Conservation (phyloP, 2,329 filamentous ascomycete species). For the Aspergillus alliaceus region DNA sequence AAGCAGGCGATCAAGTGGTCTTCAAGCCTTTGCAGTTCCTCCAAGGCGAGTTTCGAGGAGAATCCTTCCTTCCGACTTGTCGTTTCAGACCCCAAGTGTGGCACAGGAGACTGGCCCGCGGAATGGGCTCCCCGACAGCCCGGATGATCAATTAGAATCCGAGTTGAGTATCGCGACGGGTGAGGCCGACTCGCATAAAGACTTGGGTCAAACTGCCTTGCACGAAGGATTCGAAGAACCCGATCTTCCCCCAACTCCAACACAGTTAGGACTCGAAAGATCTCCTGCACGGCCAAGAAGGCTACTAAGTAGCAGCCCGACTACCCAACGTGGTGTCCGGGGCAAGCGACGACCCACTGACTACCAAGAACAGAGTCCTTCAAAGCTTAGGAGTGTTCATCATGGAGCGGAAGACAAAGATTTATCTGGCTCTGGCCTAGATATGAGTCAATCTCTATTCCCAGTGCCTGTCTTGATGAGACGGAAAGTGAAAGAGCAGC, state of each 20-base stretch:
- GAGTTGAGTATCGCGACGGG: conserved; percentile 33
- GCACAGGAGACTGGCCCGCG: conserved; percentile 12
- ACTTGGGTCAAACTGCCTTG: conserved; percentile 20
- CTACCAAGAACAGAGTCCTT: conserved; percentile 27
- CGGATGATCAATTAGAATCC: conserved; percentile 33
- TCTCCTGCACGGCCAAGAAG: conserved; percentile 32
- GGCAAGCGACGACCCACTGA: conserved; percentile 26
- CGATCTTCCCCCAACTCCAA: conserved; percentile 58
- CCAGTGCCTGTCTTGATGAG: conserved; percentile 43
- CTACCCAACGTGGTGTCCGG: conserved; percentile 27
- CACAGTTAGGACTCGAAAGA: conserved; percentile 39
- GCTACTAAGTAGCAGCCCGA: conserved; percentile 40
- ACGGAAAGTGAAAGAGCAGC: conserved; percentile 52
- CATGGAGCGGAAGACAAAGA: conserved; percentile 14
- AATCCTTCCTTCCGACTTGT: conserved; percentile 30
- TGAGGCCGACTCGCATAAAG: conserved; percentile 18
- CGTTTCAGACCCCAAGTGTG: conserved; percentile 27
- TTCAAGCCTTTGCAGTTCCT: conserved; percentile 38
- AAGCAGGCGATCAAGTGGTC: conserved; percentile 27
- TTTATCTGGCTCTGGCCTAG: conserved; percentile 3
- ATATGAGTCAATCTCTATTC: conserved; percentile 15
- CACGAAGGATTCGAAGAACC: conserved; percentile 54
- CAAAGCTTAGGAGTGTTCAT: conserved; percentile 26
- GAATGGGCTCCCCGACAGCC: conserved; percentile 21
- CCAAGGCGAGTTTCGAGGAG: conserved; percentile 36